These are phyloP conservation scores for Diplocarpon rosae DNA, from an alignment of 2,329 filamentous ascomycete genomes.

Conservation along the genomic window DNA sequence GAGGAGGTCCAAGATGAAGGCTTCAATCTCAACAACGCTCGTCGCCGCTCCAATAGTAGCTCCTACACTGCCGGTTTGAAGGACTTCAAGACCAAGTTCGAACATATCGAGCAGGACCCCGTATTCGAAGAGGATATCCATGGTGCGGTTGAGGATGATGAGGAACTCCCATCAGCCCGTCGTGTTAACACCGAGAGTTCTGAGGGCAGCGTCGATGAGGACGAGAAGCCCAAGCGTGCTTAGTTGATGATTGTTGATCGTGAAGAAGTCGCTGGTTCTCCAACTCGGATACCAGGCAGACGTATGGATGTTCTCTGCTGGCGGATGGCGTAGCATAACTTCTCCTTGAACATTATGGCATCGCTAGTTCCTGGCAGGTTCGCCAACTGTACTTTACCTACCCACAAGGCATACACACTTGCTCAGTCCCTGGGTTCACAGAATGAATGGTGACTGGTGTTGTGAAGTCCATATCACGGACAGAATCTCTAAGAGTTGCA, in stretches of 20 bases:
- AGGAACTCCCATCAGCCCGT: constrained; percentile 19
- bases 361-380: constrained; percentile 17
- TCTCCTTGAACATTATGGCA: constrained; percentile 14
- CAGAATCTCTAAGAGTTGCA: no score
- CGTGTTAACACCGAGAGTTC: constrained; percentile 26
- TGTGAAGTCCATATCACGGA: no score
- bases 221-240: constrained; percentile 33
- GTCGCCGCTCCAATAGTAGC: constrained; percentile 88
- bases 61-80: constrained; percentile 56
- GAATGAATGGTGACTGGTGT: no score
- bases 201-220: constrained; percentile 25
- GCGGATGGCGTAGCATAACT: constrained; percentile 18
- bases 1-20: constrained; percentile 76
- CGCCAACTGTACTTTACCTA: constrained; percentile 20
- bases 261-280: constrained; percentile 16
- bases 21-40: constrained; percentile 75
- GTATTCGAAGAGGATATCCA: constrained; percentile 84
- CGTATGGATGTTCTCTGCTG: constrained; percentile 18
- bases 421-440: constrained; percentile 17
- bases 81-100: constrained; percentile 95
- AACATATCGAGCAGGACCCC: constrained; percentile 77
- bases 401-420: constrained; percentile 27
- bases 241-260: constrained; percentile 7
- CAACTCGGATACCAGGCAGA: constrained; percentile 10
- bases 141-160: constrained; percentile 37